These are phyloP conservation scores for Fusarium pseudocircinatum DNA, from an alignment of 2,329 filamentous ascomycete species.

Conservation along the genomic window DNA sequence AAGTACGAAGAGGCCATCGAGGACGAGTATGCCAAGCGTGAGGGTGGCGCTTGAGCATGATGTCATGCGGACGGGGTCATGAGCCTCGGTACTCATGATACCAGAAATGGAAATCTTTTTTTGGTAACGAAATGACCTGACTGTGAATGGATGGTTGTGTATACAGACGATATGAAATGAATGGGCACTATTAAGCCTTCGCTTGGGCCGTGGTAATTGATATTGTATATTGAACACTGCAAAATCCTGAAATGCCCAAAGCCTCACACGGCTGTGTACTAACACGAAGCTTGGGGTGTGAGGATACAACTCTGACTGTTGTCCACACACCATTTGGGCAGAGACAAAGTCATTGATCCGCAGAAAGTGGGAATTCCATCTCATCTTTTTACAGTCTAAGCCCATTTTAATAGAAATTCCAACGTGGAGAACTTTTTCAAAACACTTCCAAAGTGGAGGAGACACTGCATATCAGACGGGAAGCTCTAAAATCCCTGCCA, in stretches of 20 bases:
- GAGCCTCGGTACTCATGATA: slow-evolving; percentile 27
- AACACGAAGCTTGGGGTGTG: slow-evolving; percentile 17
- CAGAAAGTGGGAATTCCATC: slow-evolving; percentile 15
- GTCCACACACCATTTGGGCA: slow-evolving; percentile 12
- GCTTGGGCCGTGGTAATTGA: slow-evolving; percentile 6
- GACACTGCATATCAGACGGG: neutral
- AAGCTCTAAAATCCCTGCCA: slow-evolving; percentile 26
- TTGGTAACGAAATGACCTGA: slow-evolving; percentile 14
- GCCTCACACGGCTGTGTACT: neutral
- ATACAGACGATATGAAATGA: slow-evolving; percentile 5
- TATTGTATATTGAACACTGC: slow-evolving; percentile 1
- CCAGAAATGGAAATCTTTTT: neutral
- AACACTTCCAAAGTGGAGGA: slow-evolving; percentile 24
- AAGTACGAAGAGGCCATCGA: slow-evolving; percentile 70
- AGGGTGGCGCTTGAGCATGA: slow-evolving; percentile 64
- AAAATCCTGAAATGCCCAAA: neutral
- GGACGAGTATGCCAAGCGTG: slow-evolving; percentile 71
- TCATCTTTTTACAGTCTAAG: slow-evolving; percentile 6
- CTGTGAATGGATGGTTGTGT: neutral
- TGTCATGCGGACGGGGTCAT: slow-evolving; percentile 37
- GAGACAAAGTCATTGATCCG: slow-evolving; percentile 3
- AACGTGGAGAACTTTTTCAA: slow-evolving; percentile 11
- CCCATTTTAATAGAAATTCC: slow-evolving; percentile 12
- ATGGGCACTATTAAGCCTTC: slow-evolving; percentile 1
- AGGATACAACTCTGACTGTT: neutral